A percentile compares a stretch with the other conserved stretches of the same genome.
Evolutionary conservation across 148 eudicot genomes (phyloP).

Genomic region (Chenopodium quinoa): DNA sequence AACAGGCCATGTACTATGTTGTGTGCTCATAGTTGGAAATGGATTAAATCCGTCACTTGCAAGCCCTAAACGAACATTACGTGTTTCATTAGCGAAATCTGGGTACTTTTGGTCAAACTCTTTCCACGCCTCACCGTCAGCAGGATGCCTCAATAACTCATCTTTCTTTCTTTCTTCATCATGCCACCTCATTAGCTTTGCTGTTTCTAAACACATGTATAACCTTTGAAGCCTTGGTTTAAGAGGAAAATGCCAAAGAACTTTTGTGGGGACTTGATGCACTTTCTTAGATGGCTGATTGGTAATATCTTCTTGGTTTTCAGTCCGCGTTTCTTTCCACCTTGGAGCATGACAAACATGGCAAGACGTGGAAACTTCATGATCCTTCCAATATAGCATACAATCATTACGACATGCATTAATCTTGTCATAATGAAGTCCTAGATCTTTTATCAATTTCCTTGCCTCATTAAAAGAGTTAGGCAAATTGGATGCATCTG

Average conservation of each 20-base stretch:
- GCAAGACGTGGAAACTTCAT: too few species aligned
- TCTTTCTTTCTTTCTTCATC: not conserved
- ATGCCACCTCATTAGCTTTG: not conserved
- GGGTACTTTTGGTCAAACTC: not conserved
- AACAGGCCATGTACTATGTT: not conserved
- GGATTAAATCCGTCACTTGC: not conserved
- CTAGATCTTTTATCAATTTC: not conserved
- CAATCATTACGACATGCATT: too few species aligned
- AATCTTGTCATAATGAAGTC: conserved; percentile 3
- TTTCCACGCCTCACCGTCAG: not conserved
- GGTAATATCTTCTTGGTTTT: not conserved
- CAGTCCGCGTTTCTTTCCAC: not conserved
- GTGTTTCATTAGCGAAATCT: not conserved
- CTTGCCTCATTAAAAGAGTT: not conserved
- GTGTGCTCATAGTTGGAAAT: too few species aligned
- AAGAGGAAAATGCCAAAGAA: not conserved
- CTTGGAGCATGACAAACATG: too few species aligned
- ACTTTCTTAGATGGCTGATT: not conserved
- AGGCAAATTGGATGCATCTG: too few species aligned
- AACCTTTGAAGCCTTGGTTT: not conserved
- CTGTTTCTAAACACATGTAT: too few species aligned
- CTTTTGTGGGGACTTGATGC: not conserved
- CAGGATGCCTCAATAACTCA: not conserved
- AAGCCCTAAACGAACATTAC: not conserved
- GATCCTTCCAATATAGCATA: too few species aligned